phyloP scores from a whole-genome alignment of 192 early-diverging fungal genomes.

The Backusella luteola region DNA sequence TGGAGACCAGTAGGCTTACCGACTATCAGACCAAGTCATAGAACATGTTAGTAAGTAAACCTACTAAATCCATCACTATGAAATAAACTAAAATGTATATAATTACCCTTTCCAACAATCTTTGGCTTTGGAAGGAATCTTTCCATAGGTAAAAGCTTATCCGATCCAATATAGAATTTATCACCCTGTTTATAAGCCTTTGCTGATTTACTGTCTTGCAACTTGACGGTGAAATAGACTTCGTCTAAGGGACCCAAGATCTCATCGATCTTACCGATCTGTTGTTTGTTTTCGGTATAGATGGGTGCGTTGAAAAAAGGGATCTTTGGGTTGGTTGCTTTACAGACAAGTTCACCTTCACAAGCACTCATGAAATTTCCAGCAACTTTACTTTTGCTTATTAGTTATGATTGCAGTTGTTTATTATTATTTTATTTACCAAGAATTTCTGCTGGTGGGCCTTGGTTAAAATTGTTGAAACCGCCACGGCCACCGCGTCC shows the following conservation, averaged over 20 bases:
- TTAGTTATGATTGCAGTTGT: constrained; percentile 29
- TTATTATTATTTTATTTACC: constrained; percentile 18
- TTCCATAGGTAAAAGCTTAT: constrained; percentile 93
- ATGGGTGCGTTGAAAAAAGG: constrained; percentile 99
- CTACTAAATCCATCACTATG: background rate
- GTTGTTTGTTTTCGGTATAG: constrained; percentile 94
- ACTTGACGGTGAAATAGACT: constrained; percentile 96
- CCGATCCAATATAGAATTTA: constrained; percentile 89
- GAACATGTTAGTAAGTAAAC: background rate
- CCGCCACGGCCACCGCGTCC: constrained; percentile 20
- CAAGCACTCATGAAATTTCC: constrained; percentile 92
- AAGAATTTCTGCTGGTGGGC: constrained; percentile 35
- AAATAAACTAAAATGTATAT: background rate
- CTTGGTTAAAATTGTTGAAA: constrained; percentile 20
- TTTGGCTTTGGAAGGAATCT: constrained; percentile 95
- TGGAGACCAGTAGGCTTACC: constrained; percentile 52
- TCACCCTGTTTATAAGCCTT: constrained; percentile 87
- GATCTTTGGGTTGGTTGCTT: constrained; percentile 82
- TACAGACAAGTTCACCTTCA: constrained; percentile 97
- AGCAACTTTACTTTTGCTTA: constrained; percentile 65
- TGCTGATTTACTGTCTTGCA: constrained; percentile 86
- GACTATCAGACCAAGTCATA: constrained; percentile 12
- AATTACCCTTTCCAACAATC: constrained; percentile 58
- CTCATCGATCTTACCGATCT: constrained; percentile 98
- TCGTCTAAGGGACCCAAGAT: constrained; percentile 97